phyloP scores from a whole-genome alignment of 2,329 filamentous ascomycete species.

The Xylariaceae sp. region DNA sequence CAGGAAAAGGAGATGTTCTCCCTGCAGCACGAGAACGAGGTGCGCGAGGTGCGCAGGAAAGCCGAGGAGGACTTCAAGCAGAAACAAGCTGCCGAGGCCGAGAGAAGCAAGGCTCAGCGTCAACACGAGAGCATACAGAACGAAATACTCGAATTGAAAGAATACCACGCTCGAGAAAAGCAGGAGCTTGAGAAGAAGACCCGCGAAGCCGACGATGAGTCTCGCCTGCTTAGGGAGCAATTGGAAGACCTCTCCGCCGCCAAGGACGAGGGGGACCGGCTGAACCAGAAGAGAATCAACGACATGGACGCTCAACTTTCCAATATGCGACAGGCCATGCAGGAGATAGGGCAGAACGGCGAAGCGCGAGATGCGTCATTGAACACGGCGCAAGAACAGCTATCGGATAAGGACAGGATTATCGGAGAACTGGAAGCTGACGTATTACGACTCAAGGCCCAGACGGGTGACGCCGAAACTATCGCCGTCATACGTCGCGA shows the following conservation, averaged over 20 bases:
- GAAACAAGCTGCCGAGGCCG: conserved; percentile 51
- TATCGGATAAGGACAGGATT: conserved; percentile 62
- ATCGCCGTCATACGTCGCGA: conserved; percentile 80
- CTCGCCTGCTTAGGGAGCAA: conserved; percentile 69
- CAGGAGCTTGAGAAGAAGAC: conserved; percentile 61
- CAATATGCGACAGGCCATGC: conserved; percentile 37
- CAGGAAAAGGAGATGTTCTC: conserved; percentile 78
- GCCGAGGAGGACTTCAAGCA: conserved; percentile 80
- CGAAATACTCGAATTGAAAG: conserved; percentile 46
- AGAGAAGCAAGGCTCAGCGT: conserved; percentile 40
- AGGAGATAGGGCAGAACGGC: conserved; percentile 54
- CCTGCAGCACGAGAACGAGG: conserved; percentile 73
- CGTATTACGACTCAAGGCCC: conserved; percentile 73
- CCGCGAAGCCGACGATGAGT: conserved; percentile 65
- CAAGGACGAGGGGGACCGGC: conserved; percentile 63
- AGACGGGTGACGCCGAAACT: conserved; percentile 79
- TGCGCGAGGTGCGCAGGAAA: conserved; percentile 70
- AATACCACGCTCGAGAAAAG: conserved; percentile 46
- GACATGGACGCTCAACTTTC: conserved; percentile 48
- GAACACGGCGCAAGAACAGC: conserved; percentile 55
- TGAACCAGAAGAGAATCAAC: conserved; percentile 44
- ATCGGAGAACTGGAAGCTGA: conserved; percentile 74
- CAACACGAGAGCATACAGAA: conserved; percentile 42
- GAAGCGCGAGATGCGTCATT: conserved; percentile 48
- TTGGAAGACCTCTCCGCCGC: conserved; percentile 60